Evolutionary conservation across 257 asterid genomes (phyloP).

Genomic region (Solanum infundibuliforme): DNA sequence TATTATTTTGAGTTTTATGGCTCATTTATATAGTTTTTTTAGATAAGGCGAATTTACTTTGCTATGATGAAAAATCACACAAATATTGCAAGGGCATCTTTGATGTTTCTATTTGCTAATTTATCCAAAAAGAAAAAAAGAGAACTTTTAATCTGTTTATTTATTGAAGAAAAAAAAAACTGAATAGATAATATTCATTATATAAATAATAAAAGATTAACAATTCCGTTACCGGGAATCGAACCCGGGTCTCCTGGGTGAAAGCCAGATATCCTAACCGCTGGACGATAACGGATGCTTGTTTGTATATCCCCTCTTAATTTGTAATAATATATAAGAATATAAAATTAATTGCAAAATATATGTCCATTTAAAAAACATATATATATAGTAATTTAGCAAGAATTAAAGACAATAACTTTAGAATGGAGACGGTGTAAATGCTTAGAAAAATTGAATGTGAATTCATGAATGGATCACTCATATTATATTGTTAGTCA

Average conservation of each 20-base stretch:
- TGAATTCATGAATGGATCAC: background rate
- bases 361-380: too few relatives aligned
- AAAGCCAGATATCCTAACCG: conserved; percentile 98
- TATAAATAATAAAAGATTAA: too few relatives aligned
- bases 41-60: too few relatives aligned
- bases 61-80: background rate
- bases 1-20: too few relatives aligned
- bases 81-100: background rate
- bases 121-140: too few relatives aligned
- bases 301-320: background rate
- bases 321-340: accelerated
- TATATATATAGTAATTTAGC: background rate
- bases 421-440: background rate
- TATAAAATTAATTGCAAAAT: too few relatives aligned
- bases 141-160: too few relatives aligned
- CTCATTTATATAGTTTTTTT: too few relatives aligned
- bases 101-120: background rate
- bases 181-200: too few relatives aligned
- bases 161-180: too few relatives aligned
- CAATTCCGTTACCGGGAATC: conserved; percentile 79
- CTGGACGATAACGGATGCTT: conserved; percentile 55
- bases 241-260: conserved; percentile 99
- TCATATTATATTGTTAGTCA: background rate
- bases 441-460: background rate
- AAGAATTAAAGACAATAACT: background rate